These are phyloP conservation scores for Fusarium cyanostomum DNA, from an alignment of 2,329 filamentous ascomycete genomes.

Conservation along the genomic window DNA sequence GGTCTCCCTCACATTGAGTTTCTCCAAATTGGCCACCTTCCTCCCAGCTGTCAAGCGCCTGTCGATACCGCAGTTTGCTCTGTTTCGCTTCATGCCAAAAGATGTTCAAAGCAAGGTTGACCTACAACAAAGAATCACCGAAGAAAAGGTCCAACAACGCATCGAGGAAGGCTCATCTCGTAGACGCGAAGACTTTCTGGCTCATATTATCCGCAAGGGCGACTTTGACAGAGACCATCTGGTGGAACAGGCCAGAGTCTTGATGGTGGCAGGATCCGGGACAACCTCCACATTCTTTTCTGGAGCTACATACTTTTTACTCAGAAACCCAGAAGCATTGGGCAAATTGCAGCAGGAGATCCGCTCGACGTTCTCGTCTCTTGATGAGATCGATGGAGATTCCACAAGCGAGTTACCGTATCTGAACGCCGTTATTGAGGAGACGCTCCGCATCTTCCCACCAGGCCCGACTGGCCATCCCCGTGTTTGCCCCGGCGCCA, in stretches of 20 bases:
- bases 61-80: background rate
- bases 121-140: background rate
- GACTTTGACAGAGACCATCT: constrained; percentile 1
- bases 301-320: background rate
- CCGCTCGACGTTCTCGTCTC: background rate
- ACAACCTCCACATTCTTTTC: constrained; percentile 11
- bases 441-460: constrained; percentile 11
- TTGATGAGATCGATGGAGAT: constrained; percentile 7
- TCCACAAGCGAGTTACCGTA: constrained; percentile 2
- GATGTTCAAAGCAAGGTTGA: background rate
- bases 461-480: constrained; percentile 5
- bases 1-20: background rate
- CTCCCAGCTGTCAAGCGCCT: background rate
- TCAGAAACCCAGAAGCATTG: background rate
- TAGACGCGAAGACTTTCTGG: constrained; percentile 7
- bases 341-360: background rate
- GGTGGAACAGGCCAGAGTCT: constrained; percentile 3
- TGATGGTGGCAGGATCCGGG: constrained; percentile 13
- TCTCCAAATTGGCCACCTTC: background rate
- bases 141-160: background rate
- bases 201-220: background rate
- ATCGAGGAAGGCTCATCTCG: background rate
- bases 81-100: background rate
- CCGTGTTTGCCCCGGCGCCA: constrained; percentile 6
- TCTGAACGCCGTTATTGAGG: constrained; percentile 8